A percentile compares a stretch with the other conserved stretches of the same genome.
Conservation (phyloP, 768 basidiomycete genomes). For the Filobasidium floriforme region DNA sequence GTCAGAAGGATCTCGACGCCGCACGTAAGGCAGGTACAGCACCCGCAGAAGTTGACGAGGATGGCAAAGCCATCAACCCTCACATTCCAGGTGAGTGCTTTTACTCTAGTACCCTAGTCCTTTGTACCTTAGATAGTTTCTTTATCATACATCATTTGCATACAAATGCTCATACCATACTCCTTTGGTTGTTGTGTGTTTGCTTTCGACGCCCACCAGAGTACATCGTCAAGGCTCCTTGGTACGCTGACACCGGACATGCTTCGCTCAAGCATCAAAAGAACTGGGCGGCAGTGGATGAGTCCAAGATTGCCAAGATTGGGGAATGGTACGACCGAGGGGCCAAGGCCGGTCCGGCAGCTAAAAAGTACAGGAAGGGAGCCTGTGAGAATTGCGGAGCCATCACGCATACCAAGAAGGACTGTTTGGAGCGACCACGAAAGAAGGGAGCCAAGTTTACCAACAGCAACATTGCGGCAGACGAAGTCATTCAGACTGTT, state of each 20-base stretch:
- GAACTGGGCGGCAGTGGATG: slow-evolving; percentile 46
- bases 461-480: slow-evolving; percentile 77
- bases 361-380: slow-evolving; percentile 94
- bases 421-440: slow-evolving; percentile 92
- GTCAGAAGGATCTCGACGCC: slow-evolving; percentile 94
- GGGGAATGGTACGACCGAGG: slow-evolving; percentile 90
- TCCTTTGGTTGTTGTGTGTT: slow-evolving; percentile 2
- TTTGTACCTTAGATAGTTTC: slow-evolving; percentile 7
- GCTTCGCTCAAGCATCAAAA: slow-evolving; percentile 94
- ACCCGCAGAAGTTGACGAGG: slow-evolving; percentile 87
- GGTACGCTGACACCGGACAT: slow-evolving; percentile 92
- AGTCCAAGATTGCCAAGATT: slow-evolving; percentile 61
- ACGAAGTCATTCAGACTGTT: slow-evolving; percentile 80
- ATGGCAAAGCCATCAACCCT: slow-evolving; percentile 92
- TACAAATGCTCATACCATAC: slow-evolving; percentile 15
- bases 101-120: not conserved
- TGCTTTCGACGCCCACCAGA: slow-evolving; percentile 50
- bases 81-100: slow-evolving; percentile 86
- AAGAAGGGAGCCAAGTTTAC: slow-evolving; percentile 93
- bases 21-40: slow-evolving; percentile 98
- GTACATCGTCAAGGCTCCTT: slow-evolving; percentile 97
- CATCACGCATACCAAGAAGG: slow-evolving; percentile 80
- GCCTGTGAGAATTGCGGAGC: slow-evolving; percentile 99
- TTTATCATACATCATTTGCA: not conserved
- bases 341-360: slow-evolving; percentile 61